Conservation (phyloP, 2,329 filamentous ascomycete species). For the Botryotinia convoluta region DNA sequence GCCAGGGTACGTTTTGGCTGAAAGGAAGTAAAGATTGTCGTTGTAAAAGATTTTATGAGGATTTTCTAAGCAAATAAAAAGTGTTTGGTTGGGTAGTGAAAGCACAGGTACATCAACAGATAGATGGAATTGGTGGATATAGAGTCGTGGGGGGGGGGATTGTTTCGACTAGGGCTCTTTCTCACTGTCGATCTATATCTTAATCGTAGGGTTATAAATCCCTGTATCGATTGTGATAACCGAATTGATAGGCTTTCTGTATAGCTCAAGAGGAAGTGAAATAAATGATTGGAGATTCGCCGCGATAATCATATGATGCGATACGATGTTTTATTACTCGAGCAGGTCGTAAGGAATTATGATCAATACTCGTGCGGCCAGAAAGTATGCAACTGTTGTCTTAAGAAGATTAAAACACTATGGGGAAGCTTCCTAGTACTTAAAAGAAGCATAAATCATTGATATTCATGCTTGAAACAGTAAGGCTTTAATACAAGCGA, state of each 20-base stretch:
- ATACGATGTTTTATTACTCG: not conserved
- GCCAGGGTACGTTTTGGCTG: constrained; percentile 3
- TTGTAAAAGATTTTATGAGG: not conserved
- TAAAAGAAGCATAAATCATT: no score
- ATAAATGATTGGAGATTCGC: not conserved
- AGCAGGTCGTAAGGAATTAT: constrained; percentile 4
- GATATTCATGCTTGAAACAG: no score
- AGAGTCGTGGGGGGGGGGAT: constrained; percentile 6
- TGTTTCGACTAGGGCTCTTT: constrained; percentile 11
- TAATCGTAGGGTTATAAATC: constrained; percentile 6
- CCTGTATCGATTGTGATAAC: constrained; percentile 11
- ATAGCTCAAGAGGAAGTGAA: not conserved
- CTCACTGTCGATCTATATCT: constrained; percentile 17
- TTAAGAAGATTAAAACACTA: no score
- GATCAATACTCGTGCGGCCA: no score
- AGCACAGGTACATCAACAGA: not conserved
- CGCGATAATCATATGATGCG: not conserved
- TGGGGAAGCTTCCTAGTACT: no score
- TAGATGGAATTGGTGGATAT: constrained; percentile 1
- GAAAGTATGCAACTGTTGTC: no score
- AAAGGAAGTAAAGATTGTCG: constrained; percentile 1
- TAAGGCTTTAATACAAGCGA: no score
- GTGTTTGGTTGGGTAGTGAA: not conserved
- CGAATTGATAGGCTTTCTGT: not conserved
- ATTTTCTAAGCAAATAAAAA: not conserved